Conservation (phyloP, 495 filamentous ascomycete species). For the Parachaetomium inaequale region DNA sequence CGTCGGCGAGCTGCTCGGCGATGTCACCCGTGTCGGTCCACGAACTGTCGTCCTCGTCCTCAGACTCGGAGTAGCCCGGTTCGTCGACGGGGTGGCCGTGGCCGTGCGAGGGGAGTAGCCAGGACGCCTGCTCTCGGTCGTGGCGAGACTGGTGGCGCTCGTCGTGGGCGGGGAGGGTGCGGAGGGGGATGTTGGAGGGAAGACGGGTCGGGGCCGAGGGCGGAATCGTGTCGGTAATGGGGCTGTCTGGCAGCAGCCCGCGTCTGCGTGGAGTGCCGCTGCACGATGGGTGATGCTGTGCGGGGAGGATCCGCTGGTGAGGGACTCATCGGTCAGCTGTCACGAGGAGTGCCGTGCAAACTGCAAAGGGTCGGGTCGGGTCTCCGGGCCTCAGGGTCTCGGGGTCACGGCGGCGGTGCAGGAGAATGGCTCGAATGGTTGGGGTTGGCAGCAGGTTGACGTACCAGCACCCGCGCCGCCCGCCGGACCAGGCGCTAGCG, state of each 20-base stretch:
- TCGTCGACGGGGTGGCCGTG: constrained; percentile 31
- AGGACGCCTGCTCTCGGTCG: constrained; percentile 35
- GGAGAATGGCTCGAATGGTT: constrained; percentile 10
- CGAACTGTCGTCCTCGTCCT: constrained; percentile 55
- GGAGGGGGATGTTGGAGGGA: constrained; percentile 61
- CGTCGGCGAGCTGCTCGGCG: constrained; percentile 79
- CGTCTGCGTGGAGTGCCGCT: constrained; percentile 37
- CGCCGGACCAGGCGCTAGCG: background rate
- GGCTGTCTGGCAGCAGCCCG: constrained; percentile 61
- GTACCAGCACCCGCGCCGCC: constrained; percentile 2
- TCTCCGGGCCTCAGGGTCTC: constrained; percentile 10
- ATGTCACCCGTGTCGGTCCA: constrained; percentile 95
- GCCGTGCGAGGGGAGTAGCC: constrained; percentile 40
- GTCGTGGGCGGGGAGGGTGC: constrained; percentile 46
- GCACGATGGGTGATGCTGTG: constrained; percentile 6
- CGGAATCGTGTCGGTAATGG: constrained; percentile 56
- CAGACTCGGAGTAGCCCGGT: constrained; percentile 29
- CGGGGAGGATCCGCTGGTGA: constrained; percentile 17
- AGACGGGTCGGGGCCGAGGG: constrained; percentile 46
- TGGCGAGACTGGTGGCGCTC: constrained; percentile 29
- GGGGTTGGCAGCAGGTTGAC: background rate
- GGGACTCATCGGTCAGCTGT: constrained; percentile 21
- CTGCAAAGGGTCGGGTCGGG: background rate
- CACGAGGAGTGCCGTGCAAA: background rate
- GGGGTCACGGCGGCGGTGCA: constrained; percentile 12